Percentiles rank a stretch among this genome's conserved stretches.
Conservation (phyloP, 139 green algal species). For the Microglena sp. region DNA sequence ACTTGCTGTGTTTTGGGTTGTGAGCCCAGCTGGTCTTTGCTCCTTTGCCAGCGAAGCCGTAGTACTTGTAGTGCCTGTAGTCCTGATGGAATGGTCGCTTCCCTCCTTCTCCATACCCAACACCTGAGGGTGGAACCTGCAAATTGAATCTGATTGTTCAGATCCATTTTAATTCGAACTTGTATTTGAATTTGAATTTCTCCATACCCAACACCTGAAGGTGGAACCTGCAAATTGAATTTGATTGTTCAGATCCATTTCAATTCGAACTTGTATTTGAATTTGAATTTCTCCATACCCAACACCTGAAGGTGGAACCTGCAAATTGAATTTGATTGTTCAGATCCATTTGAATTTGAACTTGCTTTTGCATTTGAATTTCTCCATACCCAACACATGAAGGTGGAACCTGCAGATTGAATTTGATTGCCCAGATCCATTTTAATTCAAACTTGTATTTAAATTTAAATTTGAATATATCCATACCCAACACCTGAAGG, state of each 20-base stretch:
- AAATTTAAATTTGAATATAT: too few relatives aligned
- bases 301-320: constrained; percentile 14
- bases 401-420: constrained; percentile 18
- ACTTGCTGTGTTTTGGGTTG: constrained; percentile 36
- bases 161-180: too few relatives aligned
- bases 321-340: too few relatives aligned
- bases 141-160: too few relatives aligned
- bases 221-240: constrained; percentile 18
- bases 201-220: constrained; percentile 18
- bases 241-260: too few relatives aligned
- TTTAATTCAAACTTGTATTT: too few relatives aligned
- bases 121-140: constrained; percentile 14
- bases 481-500: constrained; percentile 14
- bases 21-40: constrained; percentile 44
- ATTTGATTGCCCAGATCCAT: too few relatives aligned
- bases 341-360: too few relatives aligned
- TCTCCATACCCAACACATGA: constrained; percentile 19
- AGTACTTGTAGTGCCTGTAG: constrained; percentile 46
- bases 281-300: constrained; percentile 32
- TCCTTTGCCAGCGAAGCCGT: constrained; percentile 33
- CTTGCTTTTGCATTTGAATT: too few relatives aligned
- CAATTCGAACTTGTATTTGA: too few relatives aligned
- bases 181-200: too few relatives aligned
- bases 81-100: constrained; percentile 37
- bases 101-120: constrained; percentile 30